Evolutionary conservation across 2,329 filamentous ascomycete genomes (phyloP), one percentile per base, ranked within the genome.

Genomic region (Ophiostoma australiae): DNA sequence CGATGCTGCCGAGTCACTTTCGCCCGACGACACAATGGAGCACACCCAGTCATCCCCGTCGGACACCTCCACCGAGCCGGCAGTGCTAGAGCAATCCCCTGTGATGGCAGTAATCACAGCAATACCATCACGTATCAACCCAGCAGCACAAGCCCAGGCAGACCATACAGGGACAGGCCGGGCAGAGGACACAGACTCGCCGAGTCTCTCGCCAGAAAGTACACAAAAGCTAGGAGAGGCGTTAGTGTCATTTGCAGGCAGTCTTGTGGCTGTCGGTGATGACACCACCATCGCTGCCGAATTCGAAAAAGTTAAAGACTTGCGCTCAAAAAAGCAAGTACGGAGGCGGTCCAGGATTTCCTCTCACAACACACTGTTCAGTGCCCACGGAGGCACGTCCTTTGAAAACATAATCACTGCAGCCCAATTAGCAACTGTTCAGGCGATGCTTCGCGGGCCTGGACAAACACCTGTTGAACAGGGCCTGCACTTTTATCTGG

Each of bases 401-500:
- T 20, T 33, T n/a, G 35, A 37, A 39, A 66, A 23, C 17, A 66
- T 66, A 20, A 39, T 66, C 33, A 7, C 35, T 37, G 58, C 48
- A 20, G 33, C 58, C 3, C 70, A 71, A 68, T 41, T 44, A 20
- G 67, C 70, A 8, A 44, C 63, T 1, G 68, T 63, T 11, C 65
- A 69, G 31, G 75, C 73, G 44, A 72, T 81, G 44, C 73, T 77
- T 7, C 75, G 74, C 69, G 79, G 78, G 27, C 76, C 85, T n/a
- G 77, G 78, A n/a, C 76, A 80, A 5, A 84, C 79, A 20, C 74
- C 82, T 2, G 79, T 82, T 27, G 83, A 86, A 41, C 81, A 81
- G 61, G 84, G 83, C 4, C 75, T 85, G 23, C 80, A 82, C 39
- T 86, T 86, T 75, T 86, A 84, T 74, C 75, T 86, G 71, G 80